Evolutionary conservation across 768 basidiomycete species (phyloP), one percentile per base, ranked within the genome.

Genomic region (Ramaria sp.): DNA sequence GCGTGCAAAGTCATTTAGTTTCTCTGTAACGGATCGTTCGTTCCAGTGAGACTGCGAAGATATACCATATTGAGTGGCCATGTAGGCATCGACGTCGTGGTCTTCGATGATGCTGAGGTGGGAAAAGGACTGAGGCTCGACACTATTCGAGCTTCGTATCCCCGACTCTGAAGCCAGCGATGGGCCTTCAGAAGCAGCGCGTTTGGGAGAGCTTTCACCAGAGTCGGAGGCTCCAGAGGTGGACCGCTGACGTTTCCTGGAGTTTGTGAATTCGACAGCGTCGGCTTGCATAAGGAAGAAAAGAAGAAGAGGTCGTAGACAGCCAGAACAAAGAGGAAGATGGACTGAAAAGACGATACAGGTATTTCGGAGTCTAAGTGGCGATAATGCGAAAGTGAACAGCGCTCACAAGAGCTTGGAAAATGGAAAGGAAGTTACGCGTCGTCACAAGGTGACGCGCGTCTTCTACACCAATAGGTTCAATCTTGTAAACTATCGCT

Each of bases 181-280:
- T 48, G 76, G 74, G 48, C 75, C 80, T 64, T 88, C 85, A 22
- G 88, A 86, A 53, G 78, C 79, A 18, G 86, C 77, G 59, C 90
- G 83, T 72, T 93, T 94, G 57, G 81, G 72, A 27, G 87, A 90
- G 24, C 67, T 68, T 20, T 48, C 53, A n/a, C 43, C 43, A 10
- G 62, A 61, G 8, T 61, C 63, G 9, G 66, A 58, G 13, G 52
- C 50, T 27, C 36, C 48, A 34, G 65, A 64, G 20, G 56, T 57
- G 18, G 66, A 62, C 5, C 67, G 58, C 38, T 61, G 64, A 50
- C 67, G 61, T 61, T 69, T 69, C 20, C 65, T 62, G 30, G 60
- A 27, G 36, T 13, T 50, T 13, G 37, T 37, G 38, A 18, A 15
- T 34, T 50, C 49, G 28, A 50, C 15, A 34, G 51, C 42, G 37